Conservation (phyloP, 2,329 filamentous ascomycete genomes). For the Sphaceloma murrayae region DNA sequence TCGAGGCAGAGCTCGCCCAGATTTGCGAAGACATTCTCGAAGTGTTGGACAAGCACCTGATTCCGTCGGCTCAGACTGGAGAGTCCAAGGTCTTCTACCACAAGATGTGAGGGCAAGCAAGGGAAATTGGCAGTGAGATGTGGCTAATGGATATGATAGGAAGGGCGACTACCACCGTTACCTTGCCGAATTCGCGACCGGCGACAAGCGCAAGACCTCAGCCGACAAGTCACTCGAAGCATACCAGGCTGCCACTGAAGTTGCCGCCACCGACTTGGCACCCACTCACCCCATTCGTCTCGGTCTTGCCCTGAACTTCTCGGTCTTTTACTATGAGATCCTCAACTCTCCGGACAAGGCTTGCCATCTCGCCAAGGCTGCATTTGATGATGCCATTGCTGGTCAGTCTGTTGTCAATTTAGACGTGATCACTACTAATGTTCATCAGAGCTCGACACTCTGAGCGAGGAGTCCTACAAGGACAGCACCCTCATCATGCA, state of each 20-base stretch:
- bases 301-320: constrained; percentile 89
- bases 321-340: constrained; percentile 99
- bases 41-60: constrained; percentile 87
- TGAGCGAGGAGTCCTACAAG: constrained; percentile 99
- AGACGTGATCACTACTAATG: constrained; percentile 21
- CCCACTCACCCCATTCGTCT: constrained; percentile 90
- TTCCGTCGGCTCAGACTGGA: constrained; percentile 85
- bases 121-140: not conserved
- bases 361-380: constrained; percentile 94
- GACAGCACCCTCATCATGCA: constrained; percentile 99
- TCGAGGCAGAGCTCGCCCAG: constrained; percentile 90
- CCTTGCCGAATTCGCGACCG: constrained; percentile 90
- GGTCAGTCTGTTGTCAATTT: constrained; percentile 36
- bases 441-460: constrained; percentile 73
- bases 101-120: constrained; percentile 70
- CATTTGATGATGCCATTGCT: constrained; percentile 93
- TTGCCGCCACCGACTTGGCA: constrained; percentile 78
- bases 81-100: constrained; percentile 99
- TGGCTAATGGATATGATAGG: constrained; percentile 48
- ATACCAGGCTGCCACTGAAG: constrained; percentile 88
- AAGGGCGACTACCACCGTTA: constrained; percentile 99
- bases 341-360: constrained; percentile 96
- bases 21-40: constrained; percentile 97
- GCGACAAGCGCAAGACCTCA: constrained; percentile 89
- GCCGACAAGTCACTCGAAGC: constrained; percentile 92